Conservation (phyloP, 371 early-diverging fungal genomes). For the Mortierella sp. region DNA sequence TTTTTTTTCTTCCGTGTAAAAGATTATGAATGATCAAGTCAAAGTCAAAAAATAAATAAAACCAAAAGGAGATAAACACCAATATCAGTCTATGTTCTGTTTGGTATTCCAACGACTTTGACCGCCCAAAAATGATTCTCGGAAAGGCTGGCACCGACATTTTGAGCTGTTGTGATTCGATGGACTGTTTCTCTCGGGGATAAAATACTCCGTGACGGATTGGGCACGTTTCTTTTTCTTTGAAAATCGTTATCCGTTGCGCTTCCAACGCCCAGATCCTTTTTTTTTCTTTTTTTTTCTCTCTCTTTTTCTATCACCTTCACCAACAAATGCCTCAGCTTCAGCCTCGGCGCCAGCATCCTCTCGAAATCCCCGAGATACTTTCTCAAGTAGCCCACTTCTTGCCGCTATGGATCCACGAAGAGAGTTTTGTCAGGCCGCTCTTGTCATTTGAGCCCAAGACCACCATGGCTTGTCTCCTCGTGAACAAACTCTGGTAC, state of each 20-base stretch:
- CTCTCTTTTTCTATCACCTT: not conserved
- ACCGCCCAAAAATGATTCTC: too few species aligned
- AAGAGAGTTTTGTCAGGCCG: not conserved
- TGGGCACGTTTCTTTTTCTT: too few species aligned
- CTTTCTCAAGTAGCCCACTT: not conserved
- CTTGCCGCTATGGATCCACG: not conserved
- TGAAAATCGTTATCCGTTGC: too few species aligned
- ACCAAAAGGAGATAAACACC: not conserved
- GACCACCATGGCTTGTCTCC: not conserved
- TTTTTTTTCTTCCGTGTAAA: not conserved
- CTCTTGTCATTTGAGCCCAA: not conserved
- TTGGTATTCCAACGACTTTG: too few species aligned
- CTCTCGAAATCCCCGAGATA: slow-evolving; percentile 4
- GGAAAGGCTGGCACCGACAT: too few species aligned
- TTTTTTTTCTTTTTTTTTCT: not conserved
- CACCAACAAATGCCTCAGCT: not conserved
- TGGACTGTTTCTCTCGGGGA: too few species aligned
- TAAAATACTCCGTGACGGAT: too few species aligned
- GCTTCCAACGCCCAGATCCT: too few species aligned
- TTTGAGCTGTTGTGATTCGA: too few species aligned
- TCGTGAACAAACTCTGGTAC: slow-evolving; percentile 6
- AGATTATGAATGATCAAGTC: not conserved
- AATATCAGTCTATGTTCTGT: too few species aligned
- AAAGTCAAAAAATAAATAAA: slow-evolving; percentile 1
- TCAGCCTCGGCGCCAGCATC: not conserved